Percentiles rank a stretch among this genome's conserved stretches.
Evolutionary conservation across 768 basidiomycete genomes (phyloP).

Genomic region (Russula brevipes): DNA sequence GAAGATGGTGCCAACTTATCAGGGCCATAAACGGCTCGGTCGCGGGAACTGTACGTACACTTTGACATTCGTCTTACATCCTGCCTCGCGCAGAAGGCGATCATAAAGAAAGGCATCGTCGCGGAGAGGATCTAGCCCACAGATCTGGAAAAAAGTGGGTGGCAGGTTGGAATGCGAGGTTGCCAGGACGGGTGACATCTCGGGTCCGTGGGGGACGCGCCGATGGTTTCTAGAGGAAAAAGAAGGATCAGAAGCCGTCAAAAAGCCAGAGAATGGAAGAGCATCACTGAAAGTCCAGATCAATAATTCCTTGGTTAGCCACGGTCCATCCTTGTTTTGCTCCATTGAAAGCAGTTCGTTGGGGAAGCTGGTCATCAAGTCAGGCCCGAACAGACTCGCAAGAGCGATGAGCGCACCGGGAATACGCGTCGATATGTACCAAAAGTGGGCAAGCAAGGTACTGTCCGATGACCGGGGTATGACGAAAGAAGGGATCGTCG

Average conservation of each 20-base stretch:
- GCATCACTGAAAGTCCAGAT: not conserved
- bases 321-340: slow-evolving; percentile 4
- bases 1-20: not conserved
- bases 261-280: not conserved
- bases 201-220: not conserved
- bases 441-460: slow-evolving; percentile 26
- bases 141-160: slow-evolving; percentile 1
- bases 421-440: slow-evolving; percentile 25
- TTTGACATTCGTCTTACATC: not conserved
- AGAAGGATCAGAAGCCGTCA: not conserved
- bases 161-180: slow-evolving; percentile 2
- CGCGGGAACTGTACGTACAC: not conserved
- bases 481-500: slow-evolving; percentile 26
- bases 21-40: not conserved
- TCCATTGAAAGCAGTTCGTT: slow-evolving; percentile 8
- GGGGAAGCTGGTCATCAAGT: not conserved
- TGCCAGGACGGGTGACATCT: slow-evolving; percentile 4
- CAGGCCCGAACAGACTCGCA: not conserved
- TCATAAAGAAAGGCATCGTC: slow-evolving; percentile 12
- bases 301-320: not conserved
- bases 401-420: slow-evolving; percentile 8
- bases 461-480: slow-evolving; percentile 28
- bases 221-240: not conserved
- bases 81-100: not conserved
- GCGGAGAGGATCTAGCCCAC: slow-evolving; percentile 10